Percentiles rank a stretch among this genome's conserved stretches.
phyloP scores from a whole-genome alignment of 2,329 filamentous ascomycete genomes.

The Coniochaeta sp. region DNA sequence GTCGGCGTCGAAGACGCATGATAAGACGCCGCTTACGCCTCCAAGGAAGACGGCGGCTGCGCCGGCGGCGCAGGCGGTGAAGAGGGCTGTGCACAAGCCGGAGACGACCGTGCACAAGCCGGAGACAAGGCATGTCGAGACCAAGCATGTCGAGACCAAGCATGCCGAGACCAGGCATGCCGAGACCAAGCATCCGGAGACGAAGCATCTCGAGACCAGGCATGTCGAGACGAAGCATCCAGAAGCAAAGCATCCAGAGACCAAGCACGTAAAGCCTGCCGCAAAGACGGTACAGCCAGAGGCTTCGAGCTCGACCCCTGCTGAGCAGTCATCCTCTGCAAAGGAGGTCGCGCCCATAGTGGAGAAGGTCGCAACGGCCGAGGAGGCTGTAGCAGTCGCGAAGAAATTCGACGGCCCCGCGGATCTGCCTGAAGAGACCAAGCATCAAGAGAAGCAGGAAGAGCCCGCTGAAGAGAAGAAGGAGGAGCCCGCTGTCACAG shows the following conservation, averaged over 20 bases:
- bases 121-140: slow-evolving; percentile 2
- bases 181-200: neutral
- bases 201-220: neutral
- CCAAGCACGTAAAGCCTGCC: neutral
- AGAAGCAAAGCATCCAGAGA: neutral
- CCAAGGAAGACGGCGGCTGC: slow-evolving; percentile 29
- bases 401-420: neutral
- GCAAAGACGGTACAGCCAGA: slow-evolving; percentile 1
- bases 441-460: neutral
- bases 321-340: neutral
- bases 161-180: neutral
- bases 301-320: neutral
- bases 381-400: slow-evolving; percentile 4
- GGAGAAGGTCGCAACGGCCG: slow-evolving; percentile 14
- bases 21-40: slow-evolving; percentile 49
- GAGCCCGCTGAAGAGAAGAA: neutral
- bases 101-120: neutral
- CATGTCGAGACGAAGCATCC: neutral
- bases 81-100: slow-evolving; percentile 8
- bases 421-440: neutral
- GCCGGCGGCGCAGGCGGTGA: slow-evolving; percentile 7
- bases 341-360: slow-evolving; percentile 13
- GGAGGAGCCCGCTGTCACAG: no score
- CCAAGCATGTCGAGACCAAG: slow-evolving; percentile 6
- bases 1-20: slow-evolving; percentile 59